Conservation (phyloP, 495 filamentous ascomycete genomes). For the Trichocladium uniseriatum region DNA sequence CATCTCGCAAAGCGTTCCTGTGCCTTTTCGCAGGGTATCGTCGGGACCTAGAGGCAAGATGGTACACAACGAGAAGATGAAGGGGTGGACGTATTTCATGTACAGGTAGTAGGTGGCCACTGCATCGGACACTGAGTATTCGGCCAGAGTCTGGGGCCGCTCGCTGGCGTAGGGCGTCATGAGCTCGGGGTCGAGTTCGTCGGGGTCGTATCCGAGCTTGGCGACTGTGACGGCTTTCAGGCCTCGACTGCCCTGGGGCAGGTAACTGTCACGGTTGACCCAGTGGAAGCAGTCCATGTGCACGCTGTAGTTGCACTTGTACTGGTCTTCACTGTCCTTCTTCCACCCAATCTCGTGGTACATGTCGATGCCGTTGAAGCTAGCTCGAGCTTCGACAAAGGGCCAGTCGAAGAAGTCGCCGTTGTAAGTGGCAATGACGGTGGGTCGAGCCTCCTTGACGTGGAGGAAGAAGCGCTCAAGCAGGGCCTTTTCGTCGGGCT, state of each 20-base stretch:
- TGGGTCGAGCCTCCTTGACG: slow-evolving; percentile 88
- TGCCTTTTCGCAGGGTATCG: slow-evolving; percentile 88
- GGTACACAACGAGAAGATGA: slow-evolving; percentile 96
- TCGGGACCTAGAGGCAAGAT: slow-evolving; percentile 91
- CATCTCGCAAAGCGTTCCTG: slow-evolving; percentile 97
- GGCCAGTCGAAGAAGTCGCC: slow-evolving; percentile 99
- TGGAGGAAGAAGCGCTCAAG: slow-evolving; percentile 92
- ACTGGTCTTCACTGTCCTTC: slow-evolving; percentile 91
- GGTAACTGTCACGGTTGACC: slow-evolving; percentile 97
- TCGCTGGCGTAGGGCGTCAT: slow-evolving; percentile 95
- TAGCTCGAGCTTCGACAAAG: slow-evolving; percentile 88
- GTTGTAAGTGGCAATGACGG: slow-evolving; percentile 98
- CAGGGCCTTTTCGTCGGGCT: slow-evolving; percentile 81
- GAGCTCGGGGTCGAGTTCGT: slow-evolving; percentile 93
- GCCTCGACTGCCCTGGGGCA: slow-evolving; percentile 94
- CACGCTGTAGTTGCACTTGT: slow-evolving; percentile 86
- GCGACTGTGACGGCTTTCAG: slow-evolving; percentile 96
- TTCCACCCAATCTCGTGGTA: slow-evolving; percentile 95
- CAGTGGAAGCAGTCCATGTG: slow-evolving; percentile 99
- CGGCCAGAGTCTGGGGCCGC: slow-evolving; percentile 83
- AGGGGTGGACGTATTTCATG: slow-evolving; percentile 99
- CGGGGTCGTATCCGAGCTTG: slow-evolving; percentile 96
- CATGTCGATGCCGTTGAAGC: slow-evolving; percentile 96
- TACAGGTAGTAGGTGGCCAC: slow-evolving; percentile 99
- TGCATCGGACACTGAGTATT: slow-evolving; percentile 98